Evolutionary conservation across 768 basidiomycete species (phyloP).

Genomic region (Auricularia sp.): DNA sequence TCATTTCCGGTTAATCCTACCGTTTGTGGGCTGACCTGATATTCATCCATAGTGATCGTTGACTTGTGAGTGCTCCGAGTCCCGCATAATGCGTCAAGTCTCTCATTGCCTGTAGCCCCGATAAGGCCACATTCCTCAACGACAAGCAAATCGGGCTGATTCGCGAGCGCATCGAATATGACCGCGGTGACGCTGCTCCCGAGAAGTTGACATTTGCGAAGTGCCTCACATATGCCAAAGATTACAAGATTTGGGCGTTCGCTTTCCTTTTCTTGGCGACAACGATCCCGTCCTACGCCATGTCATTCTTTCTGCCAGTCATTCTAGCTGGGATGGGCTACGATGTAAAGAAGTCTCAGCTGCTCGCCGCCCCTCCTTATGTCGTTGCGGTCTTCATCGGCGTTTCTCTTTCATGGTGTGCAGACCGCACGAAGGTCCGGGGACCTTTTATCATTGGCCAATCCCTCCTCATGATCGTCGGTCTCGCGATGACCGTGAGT

Average conservation of each 20-base stretch:
- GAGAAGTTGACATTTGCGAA: slow-evolving; percentile 15
- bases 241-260: slow-evolving; percentile 18
- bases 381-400: slow-evolving; percentile 15
- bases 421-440: slow-evolving; percentile 13
- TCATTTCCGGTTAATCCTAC: too few species aligned
- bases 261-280: slow-evolving; percentile 13
- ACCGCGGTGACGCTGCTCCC: slow-evolving; percentile 18
- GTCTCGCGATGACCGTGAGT: slow-evolving; percentile 8
- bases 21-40: not conserved
- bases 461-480: slow-evolving; percentile 13
- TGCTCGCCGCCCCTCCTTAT: slow-evolving; percentile 17
- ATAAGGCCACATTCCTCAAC: slow-evolving; percentile 19
- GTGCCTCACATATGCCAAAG: slow-evolving; percentile 10
- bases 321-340: slow-evolving; percentile 15
- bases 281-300: slow-evolving; percentile 2
- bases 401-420: slow-evolving; percentile 10
- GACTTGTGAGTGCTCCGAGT: slow-evolving; percentile 11
- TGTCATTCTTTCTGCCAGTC: slow-evolving; percentile 17
- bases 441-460: slow-evolving; percentile 16
- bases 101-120: slow-evolving; percentile 9
- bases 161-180: slow-evolving; percentile 15
- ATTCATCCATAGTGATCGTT: slow-evolving; percentile 11
- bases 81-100: not conserved
- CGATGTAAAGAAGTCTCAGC: slow-evolving; percentile 10
- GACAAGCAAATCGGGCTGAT: slow-evolving; percentile 15